Evolutionary conservation across 2,329 filamentous ascomycete genomes (phyloP), one percentile per base, ranked within the genome.

Genomic region (Epichloe typhina): DNA sequence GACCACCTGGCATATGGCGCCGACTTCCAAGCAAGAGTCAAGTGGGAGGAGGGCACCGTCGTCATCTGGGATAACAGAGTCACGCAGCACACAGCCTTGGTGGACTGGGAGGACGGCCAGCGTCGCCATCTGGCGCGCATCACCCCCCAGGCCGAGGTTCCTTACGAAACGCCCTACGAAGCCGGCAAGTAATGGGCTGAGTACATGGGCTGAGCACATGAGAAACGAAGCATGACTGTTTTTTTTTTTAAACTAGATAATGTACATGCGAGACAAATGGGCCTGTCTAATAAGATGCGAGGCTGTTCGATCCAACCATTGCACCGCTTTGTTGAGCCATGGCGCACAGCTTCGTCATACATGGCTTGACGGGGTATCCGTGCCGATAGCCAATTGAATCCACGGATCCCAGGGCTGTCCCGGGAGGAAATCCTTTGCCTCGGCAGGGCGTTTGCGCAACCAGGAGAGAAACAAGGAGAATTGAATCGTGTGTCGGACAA

Each of bases 31-130:
- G 82, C 78, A 5, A 74, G 84, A 23, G 75, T 95, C 47, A 85
- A 83, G 64, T 94, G 88, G 88, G 80, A 81, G 58, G 74, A 80
- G 42, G 77, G 80, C n/a, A 91, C 86, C 0, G 87, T 94, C 1
- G 85, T 93, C 2, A 81, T 91, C 1, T 94, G 87, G 87, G 88
- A 93, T 64, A 93, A 91, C 69, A 75, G 87, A 35, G 79, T 90
- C 0, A 89, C 85, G 9, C 77, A 81, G 57, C 88, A 95, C 65
- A 84, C 84, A 6, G 88, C 88, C 2, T 70, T 91, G 39, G 72
- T 91, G 3, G 88, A 94, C 64, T 95, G 88, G 88, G 79, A 84
- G 58, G 80, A 80, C 62, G 87, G 87, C 3, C 80, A 87, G 65
- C 73, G 88, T 52, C 76, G 88, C 47, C 88, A 94, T 68, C 67